Percentiles rank a stretch among this genome's conserved stretches.
These are phyloP conservation scores for Chaetomium sp. DNA, from an alignment of 2,329 filamentous ascomycete genomes.

Conservation along the genomic window DNA sequence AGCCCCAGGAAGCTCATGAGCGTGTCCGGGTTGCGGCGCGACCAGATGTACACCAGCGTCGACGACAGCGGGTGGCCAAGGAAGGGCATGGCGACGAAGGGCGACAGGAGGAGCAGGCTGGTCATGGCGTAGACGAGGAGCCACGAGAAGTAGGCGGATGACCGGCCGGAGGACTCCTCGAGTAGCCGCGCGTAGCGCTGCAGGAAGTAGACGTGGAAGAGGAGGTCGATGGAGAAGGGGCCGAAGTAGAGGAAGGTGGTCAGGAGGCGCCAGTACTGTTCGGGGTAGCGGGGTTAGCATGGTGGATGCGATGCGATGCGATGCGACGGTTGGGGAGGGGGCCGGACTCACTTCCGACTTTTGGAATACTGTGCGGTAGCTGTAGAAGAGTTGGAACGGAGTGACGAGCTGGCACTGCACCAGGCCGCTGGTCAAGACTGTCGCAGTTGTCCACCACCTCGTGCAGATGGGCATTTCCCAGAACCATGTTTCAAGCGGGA, in stretches of 20 bases:
- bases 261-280: slow-evolving; percentile 91
- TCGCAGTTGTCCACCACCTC: slow-evolving; percentile 94
- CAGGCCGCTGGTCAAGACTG: slow-evolving; percentile 80
- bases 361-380: slow-evolving; percentile 84
- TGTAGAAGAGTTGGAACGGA: slow-evolving; percentile 96
- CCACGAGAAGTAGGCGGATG: slow-evolving; percentile 94
- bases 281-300: neutral
- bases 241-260: slow-evolving; percentile 98
- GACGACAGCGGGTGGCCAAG: slow-evolving; percentile 91
- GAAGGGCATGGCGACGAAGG: slow-evolving; percentile 88
- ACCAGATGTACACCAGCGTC: slow-evolving; percentile 97
- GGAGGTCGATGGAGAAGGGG: slow-evolving; percentile 85
- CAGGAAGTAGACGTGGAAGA: slow-evolving; percentile 98
- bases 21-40: slow-evolving; percentile 88
- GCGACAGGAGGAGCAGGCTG: slow-evolving; percentile 78
- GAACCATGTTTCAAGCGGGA: slow-evolving; percentile 96
- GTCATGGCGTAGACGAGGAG: slow-evolving; percentile 82
- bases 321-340: neutral
- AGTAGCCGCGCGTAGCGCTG: slow-evolving; percentile 94
- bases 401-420: slow-evolving; percentile 93
- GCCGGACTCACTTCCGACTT: slow-evolving; percentile 76
- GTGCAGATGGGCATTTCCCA: slow-evolving; percentile 98
- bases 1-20: slow-evolving; percentile 86
- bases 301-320: neutral
- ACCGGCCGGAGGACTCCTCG: slow-evolving; percentile 90